Evolutionary conservation across 176 grass and related monocot species (phyloP), one percentile per base, ranked within the genome.

Genomic region (Lolium multiflorum): DNA sequence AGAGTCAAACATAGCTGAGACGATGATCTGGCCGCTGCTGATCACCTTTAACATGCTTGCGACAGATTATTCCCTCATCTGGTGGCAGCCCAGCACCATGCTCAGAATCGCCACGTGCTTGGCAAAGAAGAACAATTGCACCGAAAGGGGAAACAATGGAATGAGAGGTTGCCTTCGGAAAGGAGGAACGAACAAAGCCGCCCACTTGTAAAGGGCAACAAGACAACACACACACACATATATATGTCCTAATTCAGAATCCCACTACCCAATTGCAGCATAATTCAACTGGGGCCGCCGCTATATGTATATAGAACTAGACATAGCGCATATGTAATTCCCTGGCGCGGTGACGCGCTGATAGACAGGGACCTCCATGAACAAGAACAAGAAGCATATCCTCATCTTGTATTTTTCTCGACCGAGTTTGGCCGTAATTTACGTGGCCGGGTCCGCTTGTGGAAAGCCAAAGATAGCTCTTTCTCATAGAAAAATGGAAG

Each of bases 151-250:
- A 64, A 79, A 84, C 44, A 17, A 47, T 47, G 47, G 48, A 74
- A 87, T 66, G 38, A 75, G 79, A 52, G 46, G 46, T 84, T 76
- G 81, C 85, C 85, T 91, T 91, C 61, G 39, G 0, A 80, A 54
- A 87, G 85, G 75, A 56, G 81, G 75, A 58, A 91, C 79, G 89
- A 91, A 91, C 81, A 91, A 90, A 91, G 48, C 81, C 25, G 12
- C 41, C 58, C 85, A 87, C 68, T 87, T 81, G 85, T 52, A 87
- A 78, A 87, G 73, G 3, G 31, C 31, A 35, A 35, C 2, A 35
- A 35, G 75, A 68, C 75, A 80, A 70, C 31, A 69, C 51, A 38
- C 24, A 79, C 24, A 24, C 14, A 55, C 56, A 9, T 9, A 43
- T 7, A 8, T 16, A 25, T 73, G 43, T 67, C 67, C 67, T 56